A percentile compares a stretch with the other conserved stretches of the same genome.
Evolutionary conservation across 2,329 filamentous ascomycete genomes (phyloP).

Genomic region (Microsporum canis): DNA sequence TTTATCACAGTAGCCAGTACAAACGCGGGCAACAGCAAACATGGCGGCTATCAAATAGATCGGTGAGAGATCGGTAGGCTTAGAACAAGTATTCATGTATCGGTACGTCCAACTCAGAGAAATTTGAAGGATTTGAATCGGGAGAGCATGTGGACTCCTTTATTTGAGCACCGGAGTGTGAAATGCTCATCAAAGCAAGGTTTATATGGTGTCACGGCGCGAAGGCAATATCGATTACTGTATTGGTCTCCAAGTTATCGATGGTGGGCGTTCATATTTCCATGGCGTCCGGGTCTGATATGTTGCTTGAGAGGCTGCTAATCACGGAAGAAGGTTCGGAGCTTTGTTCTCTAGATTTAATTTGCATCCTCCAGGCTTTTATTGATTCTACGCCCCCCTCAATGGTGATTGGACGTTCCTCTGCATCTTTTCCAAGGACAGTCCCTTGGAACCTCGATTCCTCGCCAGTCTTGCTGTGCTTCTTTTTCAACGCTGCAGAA

Average conservation of each 20-base stretch:
- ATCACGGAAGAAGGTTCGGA: conserved; percentile 26
- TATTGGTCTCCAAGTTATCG: not conserved
- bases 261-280: conserved; percentile 20
- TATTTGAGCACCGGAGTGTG: no score
- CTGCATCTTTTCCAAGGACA: conserved; percentile 61
- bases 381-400: conserved; percentile 66
- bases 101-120: no score
- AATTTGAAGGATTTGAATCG: no score
- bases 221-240: not conserved
- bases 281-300: conserved; percentile 30
- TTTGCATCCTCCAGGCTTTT: conserved; percentile 48
- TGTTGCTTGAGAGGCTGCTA: conserved; percentile 31
- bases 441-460: conserved; percentile 79
- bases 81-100: no score
- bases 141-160: no score
- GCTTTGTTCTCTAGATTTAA: conserved; percentile 24
- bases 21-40: no score
- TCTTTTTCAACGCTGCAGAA: conserved; percentile 65
- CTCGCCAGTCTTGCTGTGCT: conserved; percentile 79
- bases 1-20: no score
- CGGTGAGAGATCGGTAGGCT: no score
- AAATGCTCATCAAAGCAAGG: no score
- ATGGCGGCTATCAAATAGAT: no score
- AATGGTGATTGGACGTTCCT: conserved; percentile 60
- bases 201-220: no score